Evolutionary conservation across 2,329 filamentous ascomycete genomes (phyloP).

Genomic region (Pseudogymnoascus sp.): DNA sequence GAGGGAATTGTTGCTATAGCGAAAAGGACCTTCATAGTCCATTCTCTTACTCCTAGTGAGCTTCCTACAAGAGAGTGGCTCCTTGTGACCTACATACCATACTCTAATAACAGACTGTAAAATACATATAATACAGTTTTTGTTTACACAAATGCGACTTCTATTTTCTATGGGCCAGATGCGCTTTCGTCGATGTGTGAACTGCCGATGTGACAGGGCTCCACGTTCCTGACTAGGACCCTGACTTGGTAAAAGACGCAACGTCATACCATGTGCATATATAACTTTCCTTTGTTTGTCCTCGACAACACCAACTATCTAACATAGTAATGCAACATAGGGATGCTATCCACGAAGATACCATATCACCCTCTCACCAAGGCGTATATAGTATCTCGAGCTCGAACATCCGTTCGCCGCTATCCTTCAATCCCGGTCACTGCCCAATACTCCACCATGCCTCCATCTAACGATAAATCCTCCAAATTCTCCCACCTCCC

Average conservation of each 20-base stretch:
- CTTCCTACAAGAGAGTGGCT: conserved; percentile 42
- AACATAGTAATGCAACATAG: neutral
- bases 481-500: conserved; percentile 39
- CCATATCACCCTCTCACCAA: neutral
- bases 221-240: neutral
- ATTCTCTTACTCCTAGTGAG: conserved; percentile 41
- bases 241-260: neutral
- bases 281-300: neutral
- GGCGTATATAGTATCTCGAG: neutral
- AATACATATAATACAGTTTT: conserved; percentile 1
- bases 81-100: conserved; percentile 42
- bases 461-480: conserved; percentile 23
- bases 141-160: neutral
- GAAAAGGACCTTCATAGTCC: conserved; percentile 49
- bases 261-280: neutral
- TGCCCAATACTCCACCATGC: conserved; percentile 13
- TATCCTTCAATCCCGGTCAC: neutral
- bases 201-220: neutral
- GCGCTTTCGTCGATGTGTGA: neutral
- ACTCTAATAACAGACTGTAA: neutral
- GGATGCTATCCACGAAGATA: neutral
- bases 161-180: neutral
- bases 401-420: neutral
- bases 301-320: neutral
- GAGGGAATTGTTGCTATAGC: conserved; percentile 39